phyloP scores from a whole-genome alignment of 768 basidiomycete genomes.

The Tephrocybe sp. region DNA sequence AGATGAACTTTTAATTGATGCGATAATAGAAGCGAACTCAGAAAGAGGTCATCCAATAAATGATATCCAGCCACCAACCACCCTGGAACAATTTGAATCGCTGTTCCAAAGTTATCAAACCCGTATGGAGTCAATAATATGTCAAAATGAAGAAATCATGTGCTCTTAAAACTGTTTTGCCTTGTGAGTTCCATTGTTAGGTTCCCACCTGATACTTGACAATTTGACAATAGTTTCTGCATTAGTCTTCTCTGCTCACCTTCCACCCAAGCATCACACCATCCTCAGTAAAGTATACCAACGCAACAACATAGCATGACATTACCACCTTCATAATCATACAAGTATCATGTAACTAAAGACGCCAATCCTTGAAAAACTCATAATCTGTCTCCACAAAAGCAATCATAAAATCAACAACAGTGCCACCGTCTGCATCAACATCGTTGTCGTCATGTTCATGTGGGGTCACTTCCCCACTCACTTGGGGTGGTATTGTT shows the following conservation, averaged over 20 bases:
- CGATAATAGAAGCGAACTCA: constrained; percentile 19
- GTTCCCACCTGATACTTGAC: too few relatives aligned
- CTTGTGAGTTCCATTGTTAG: neutral
- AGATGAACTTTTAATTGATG: constrained; percentile 14
- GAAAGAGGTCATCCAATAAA: constrained; percentile 1
- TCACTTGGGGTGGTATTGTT: constrained; percentile 20
- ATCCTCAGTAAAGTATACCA: neutral
- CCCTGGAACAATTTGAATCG: constrained; percentile 13
- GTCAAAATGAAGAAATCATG: constrained; percentile 6
- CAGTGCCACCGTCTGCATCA: constrained; percentile 61
- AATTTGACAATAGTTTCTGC: neutral
- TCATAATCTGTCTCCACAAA: constrained; percentile 62
- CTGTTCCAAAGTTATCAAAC: constrained; percentile 17
- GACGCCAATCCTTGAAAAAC: constrained; percentile 71
- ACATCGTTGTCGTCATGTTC: constrained; percentile 42
- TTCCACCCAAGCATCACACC: too few relatives aligned
- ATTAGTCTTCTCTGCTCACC: too few relatives aligned
- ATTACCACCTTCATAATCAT: neutral
- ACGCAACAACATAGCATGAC: neutral
- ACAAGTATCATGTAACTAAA: constrained; percentile 31
- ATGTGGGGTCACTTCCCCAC: constrained; percentile 25
- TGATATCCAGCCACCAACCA: constrained; percentile 3
- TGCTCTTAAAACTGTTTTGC: neutral
- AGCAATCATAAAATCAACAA: constrained; percentile 83
- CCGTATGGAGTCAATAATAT: constrained; percentile 14